Conservation (phyloP, 345 rosid genomes). For the Lenwebbia sp. region DNA sequence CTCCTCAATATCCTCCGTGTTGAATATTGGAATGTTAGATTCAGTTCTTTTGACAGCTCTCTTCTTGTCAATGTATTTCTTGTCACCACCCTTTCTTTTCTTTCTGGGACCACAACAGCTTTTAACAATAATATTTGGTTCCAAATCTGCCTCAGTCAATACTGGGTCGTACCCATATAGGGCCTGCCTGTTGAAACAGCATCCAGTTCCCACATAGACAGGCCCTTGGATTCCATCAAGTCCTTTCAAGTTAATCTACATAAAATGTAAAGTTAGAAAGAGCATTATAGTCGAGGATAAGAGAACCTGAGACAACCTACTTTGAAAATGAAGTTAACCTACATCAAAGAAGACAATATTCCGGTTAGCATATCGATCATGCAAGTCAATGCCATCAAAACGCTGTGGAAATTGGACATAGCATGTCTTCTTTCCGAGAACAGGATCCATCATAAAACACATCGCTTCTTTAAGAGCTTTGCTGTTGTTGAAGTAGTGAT, state of each 20-base stretch:
- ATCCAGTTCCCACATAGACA: slow-evolving; percentile 95
- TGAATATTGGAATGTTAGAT: slow-evolving; percentile 9
- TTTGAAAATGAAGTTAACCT: background rate
- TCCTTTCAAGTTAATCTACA: slow-evolving; percentile 92
- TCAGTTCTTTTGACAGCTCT: slow-evolving; percentile 3
- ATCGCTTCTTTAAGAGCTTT: slow-evolving; percentile 15
- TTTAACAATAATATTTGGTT: slow-evolving; percentile 85
- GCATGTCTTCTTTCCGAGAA: slow-evolving; percentile 3
- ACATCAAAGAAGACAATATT: slow-evolving; percentile 96
- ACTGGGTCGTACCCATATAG: slow-evolving; percentile 95
- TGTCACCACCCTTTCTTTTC: slow-evolving; percentile 45
- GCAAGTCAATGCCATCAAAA: slow-evolving; percentile 43
- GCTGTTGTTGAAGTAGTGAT: slow-evolving; percentile 19
- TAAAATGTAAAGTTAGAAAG: background rate
- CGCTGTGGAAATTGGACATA: slow-evolving; percentile 18
- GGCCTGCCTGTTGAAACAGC: slow-evolving; percentile 96
- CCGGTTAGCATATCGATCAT: slow-evolving; percentile 97
- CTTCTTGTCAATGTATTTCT: slow-evolving; percentile 11
- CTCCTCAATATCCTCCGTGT: slow-evolving; percentile 10
- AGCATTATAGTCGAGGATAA: background rate
- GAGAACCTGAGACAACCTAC: background rate
- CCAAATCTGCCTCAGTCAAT: slow-evolving; percentile 82
- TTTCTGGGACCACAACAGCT: slow-evolving; percentile 93
- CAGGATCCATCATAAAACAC: slow-evolving; percentile 19
- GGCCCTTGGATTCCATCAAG: slow-evolving; percentile 96